Conservation (phyloP, 2,329 filamentous ascomycete genomes). For the Rhexocercosporidium sp. region DNA sequence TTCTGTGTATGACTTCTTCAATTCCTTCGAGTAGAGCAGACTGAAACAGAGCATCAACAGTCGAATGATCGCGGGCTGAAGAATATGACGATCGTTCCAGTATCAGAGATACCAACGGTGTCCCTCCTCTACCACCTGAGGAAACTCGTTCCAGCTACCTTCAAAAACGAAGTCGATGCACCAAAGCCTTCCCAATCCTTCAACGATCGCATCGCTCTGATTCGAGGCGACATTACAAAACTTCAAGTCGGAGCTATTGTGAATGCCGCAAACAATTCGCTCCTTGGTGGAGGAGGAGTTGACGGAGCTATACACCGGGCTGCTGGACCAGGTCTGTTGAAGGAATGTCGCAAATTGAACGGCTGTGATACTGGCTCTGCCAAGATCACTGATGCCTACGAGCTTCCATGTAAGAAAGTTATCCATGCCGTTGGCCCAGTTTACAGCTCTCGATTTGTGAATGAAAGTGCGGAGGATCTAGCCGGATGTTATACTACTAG, state of each 20-base stretch:
- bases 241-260: slow-evolving; percentile 83
- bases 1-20: background rate
- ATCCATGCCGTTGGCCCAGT: slow-evolving; percentile 93
- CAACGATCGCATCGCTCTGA: slow-evolving; percentile 74
- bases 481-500: slow-evolving; percentile 71
- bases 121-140: slow-evolving; percentile 41
- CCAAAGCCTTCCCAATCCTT: slow-evolving; percentile 55
- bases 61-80: slow-evolving; percentile 32
- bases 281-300: slow-evolving; percentile 89
- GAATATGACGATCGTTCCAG: slow-evolving; percentile 37
- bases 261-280: slow-evolving; percentile 83
- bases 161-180: slow-evolving; percentile 24
- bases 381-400: slow-evolving; percentile 81
- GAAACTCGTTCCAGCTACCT: slow-evolving; percentile 37
- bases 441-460: slow-evolving; percentile 56
- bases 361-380: slow-evolving; percentile 81
- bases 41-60: background rate
- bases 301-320: slow-evolving; percentile 86
- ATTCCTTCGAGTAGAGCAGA: background rate
- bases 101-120: slow-evolving; percentile 41
- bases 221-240: slow-evolving; percentile 81
- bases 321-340: slow-evolving; percentile 70
- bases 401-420: slow-evolving; percentile 76
- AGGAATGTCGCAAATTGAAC: slow-evolving; percentile 72
- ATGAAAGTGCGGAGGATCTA: slow-evolving; percentile 54